These are phyloP conservation scores for Cyberlindnera bimundalis DNA, from an alignment of 805 yeast species.

Conservation along the genomic window DNA sequence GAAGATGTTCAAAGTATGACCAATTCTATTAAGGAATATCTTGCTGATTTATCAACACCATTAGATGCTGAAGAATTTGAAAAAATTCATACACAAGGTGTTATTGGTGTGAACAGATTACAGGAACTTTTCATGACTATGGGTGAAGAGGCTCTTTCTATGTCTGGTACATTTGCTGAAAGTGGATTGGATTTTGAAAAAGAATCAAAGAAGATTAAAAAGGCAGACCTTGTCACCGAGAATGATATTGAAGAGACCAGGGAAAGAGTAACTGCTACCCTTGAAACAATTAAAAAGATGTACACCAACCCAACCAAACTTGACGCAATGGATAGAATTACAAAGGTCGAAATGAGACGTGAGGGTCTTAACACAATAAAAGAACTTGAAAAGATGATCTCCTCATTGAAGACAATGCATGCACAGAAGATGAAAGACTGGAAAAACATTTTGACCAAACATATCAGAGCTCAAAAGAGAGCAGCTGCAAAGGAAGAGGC, in stretches of 20 bases:
- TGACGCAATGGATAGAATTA: slow-evolving; percentile 26
- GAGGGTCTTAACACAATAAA: slow-evolving; percentile 24
- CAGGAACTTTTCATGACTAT: slow-evolving; percentile 43
- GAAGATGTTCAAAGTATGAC: slow-evolving; percentile 26
- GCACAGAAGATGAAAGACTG: slow-evolving; percentile 32
- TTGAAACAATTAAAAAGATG: slow-evolving; percentile 29
- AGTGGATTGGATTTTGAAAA: slow-evolving; percentile 49
- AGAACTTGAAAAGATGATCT: slow-evolving; percentile 18
- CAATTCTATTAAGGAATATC: slow-evolving; percentile 34
- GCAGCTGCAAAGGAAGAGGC: slow-evolving; percentile 18
- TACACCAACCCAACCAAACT: slow-evolving; percentile 23
- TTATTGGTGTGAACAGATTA: slow-evolving; percentile 37
- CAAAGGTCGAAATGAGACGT: slow-evolving; percentile 30
- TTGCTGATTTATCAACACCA: slow-evolving; percentile 43
- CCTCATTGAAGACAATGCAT: slow-evolving; percentile 22
- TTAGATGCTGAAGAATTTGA: slow-evolving; percentile 45
- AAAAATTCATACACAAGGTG: slow-evolving; percentile 41
- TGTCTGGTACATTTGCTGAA: slow-evolving; percentile 41
- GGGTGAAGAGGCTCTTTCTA: slow-evolving; percentile 41
- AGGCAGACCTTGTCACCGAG: slow-evolving; percentile 24
- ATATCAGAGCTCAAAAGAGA: slow-evolving; percentile 19
- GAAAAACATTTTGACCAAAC: slow-evolving; percentile 15
- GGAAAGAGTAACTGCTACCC: slow-evolving; percentile 26
- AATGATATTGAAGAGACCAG: slow-evolving; percentile 28
- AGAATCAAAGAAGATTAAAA: slow-evolving; percentile 44